These are phyloP conservation scores for Gilbertella persicaria DNA, from an alignment of 371 early-diverging fungal species.

Conservation along the genomic window DNA sequence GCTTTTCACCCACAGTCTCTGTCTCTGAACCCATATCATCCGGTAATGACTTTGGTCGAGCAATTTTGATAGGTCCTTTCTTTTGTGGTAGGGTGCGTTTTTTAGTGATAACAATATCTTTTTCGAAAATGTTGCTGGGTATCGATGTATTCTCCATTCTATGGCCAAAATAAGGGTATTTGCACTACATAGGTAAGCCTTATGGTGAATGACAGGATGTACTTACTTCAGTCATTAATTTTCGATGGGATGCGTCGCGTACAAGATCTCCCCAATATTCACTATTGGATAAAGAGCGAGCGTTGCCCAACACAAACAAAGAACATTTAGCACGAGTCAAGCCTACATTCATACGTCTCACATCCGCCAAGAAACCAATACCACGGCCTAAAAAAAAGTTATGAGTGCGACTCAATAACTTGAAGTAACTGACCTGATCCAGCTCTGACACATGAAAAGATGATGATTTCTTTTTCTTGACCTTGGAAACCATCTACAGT, in stretches of 20 bases:
- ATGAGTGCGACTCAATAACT: not conserved
- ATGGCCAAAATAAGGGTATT: conserved; percentile 26
- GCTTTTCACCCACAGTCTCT: conserved; percentile 1
- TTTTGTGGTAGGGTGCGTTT: not conserved
- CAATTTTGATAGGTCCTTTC: conserved; percentile 13
- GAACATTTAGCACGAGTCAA: conserved; percentile 92
- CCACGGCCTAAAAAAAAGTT: conserved; percentile 38
- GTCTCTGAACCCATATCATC: not conserved
- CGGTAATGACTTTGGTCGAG: not conserved
- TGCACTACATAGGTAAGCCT: conserved; percentile 9
- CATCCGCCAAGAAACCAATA: conserved; percentile 94
- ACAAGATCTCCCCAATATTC: conserved; percentile 73
- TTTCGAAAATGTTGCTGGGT: conserved; percentile 24
- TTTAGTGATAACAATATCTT: not conserved
- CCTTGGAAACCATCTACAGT: conserved; percentile 99
- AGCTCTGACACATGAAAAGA: conserved; percentile 95
- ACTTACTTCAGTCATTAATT: conserved; percentile 51
- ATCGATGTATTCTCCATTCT: conserved; percentile 1
- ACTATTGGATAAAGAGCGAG: conserved; percentile 58
- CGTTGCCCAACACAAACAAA: conserved; percentile 88
- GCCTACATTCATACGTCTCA: conserved; percentile 92
- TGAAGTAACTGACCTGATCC: conserved; percentile 40
- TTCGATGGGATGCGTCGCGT: conserved; percentile 52
- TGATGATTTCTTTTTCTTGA: conserved; percentile 96
- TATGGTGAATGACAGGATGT: not conserved